Evolutionary conservation across 2,329 filamentous ascomycete species (phyloP).

Genomic region (Alternaria sp.): DNA sequence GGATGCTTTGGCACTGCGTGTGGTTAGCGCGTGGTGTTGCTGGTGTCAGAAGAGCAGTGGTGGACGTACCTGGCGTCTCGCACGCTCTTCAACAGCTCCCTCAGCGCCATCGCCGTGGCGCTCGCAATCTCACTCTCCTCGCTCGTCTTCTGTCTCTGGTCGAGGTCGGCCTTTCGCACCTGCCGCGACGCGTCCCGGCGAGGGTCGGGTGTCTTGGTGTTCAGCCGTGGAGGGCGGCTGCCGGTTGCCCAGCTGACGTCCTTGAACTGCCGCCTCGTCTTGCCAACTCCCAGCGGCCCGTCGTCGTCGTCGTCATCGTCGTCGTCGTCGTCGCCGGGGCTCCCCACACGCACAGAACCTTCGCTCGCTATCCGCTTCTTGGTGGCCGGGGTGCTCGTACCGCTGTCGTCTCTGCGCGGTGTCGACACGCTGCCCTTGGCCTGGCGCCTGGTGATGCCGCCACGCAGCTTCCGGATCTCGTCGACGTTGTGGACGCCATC

Average conservation of each 20-base stretch:
- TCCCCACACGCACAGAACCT: constrained; percentile 40
- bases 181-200: constrained; percentile 49
- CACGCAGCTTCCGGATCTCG: constrained; percentile 83
- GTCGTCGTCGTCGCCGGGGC: constrained; percentile 30
- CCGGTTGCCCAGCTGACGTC: constrained; percentile 80
- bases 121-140: constrained; percentile 81
- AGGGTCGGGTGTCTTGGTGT: constrained; percentile 57
- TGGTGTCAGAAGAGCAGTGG: neutral
- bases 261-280: constrained; percentile 59
- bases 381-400: constrained; percentile 39
- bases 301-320: constrained; percentile 30
- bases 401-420: constrained; percentile 59
- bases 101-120: constrained; percentile 83
- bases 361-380: constrained; percentile 38
- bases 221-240: constrained; percentile 64
- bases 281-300: constrained; percentile 42
- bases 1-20: constrained; percentile 54
- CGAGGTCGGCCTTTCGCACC: constrained; percentile 66
- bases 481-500: constrained; percentile 92
- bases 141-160: constrained; percentile 68
- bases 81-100: constrained; percentile 82
- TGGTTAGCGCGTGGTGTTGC: neutral
- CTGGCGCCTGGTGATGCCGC: constrained; percentile 85
- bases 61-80: constrained; percentile 76
- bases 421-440: constrained; percentile 67